Conservation (phyloP, 2,329 filamentous ascomycete genomes). For the Nothopassalora personata region DNA sequence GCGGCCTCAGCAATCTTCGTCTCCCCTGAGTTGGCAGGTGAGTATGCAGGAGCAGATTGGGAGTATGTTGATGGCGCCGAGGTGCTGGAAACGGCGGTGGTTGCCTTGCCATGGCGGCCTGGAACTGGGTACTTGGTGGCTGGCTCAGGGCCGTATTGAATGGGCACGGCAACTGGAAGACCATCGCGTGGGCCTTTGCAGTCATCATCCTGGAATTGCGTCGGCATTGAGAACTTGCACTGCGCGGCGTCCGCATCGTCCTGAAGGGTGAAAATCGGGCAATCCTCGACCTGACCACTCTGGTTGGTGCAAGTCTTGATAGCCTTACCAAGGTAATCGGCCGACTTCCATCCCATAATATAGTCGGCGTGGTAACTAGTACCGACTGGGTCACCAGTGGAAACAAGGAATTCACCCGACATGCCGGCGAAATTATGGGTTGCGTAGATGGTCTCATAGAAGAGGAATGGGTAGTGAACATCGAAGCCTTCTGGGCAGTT, state of each 20-base stretch:
- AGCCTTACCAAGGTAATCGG: slow-evolving; percentile 63
- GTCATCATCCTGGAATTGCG: slow-evolving; percentile 54
- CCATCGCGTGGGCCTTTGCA: slow-evolving; percentile 50
- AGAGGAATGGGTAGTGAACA: slow-evolving; percentile 65
- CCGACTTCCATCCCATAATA: slow-evolving; percentile 67
- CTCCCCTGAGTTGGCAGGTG: slow-evolving; percentile 20
- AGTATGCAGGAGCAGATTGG: slow-evolving; percentile 19
- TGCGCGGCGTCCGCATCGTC: slow-evolving; percentile 47
- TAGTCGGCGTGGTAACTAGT: slow-evolving; percentile 73
- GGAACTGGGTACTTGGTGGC: slow-evolving; percentile 33
- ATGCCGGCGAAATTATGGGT: slow-evolving; percentile 60
- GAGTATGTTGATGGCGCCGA: slow-evolving; percentile 12
- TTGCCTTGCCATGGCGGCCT: slow-evolving; percentile 18
- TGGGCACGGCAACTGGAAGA: slow-evolving; percentile 62
- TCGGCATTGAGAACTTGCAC: slow-evolving; percentile 61
- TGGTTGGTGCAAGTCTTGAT: slow-evolving; percentile 67
- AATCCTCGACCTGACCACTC: slow-evolving; percentile 66
- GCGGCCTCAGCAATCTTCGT: slow-evolving; percentile 24
- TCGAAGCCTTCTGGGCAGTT: slow-evolving; percentile 66
- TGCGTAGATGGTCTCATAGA: slow-evolving; percentile 82
- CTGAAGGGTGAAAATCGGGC: slow-evolving; percentile 68
- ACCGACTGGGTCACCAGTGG: slow-evolving; percentile 74
- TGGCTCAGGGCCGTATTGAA: slow-evolving; percentile 42
- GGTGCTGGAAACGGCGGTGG: slow-evolving; percentile 15
- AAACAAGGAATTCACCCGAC: slow-evolving; percentile 65